Evolutionary conservation across 1,139 yeast species (phyloP), one percentile per base, ranked within the genome.

Genomic region (Saccharomyces hybrid): DNA sequence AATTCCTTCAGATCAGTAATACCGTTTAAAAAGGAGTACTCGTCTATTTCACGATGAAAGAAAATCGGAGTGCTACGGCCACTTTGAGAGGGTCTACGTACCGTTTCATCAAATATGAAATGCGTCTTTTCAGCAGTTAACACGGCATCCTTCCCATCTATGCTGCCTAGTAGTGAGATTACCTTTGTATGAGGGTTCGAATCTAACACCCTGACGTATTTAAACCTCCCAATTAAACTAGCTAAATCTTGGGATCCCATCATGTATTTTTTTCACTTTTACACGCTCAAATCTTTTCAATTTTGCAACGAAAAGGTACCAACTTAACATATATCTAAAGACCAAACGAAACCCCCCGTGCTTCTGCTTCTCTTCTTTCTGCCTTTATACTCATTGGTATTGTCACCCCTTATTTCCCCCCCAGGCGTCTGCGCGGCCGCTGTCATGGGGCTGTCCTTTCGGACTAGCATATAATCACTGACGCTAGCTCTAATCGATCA

Each of bases 41-140:
- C 66, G 50, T 57, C 58, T 38, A 38, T 38, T 48, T 63, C 60
- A 50, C 68, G 61, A 6, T 62, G 63, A 55, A 57, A 56, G 49
- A 61, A 57, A 5, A 59, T 52, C 8, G 65, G 61, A 1, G 63
- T 59, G 29, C 58, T 51, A n/a, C 61, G 54, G 7, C 60, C 64
- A 29, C 59, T 66, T 13, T 57, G 54, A n/a, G 65, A 62, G 34
- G 59, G 50, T 61, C 25, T 64, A 61, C 13, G 60, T 49, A 25
- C 61, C 9, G 55, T 57, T 46, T 64, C 66, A 42, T 67, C 69
- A 48, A 65, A 59, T 38, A 62, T 63, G 66, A 88, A 88, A 51
- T 82, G 84, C 0, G 90, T 76, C 69, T 88, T 88, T 64, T 89
- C 96, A 7, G 88, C 67, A 6, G 84, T 75, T 14, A 89, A 64